Evolutionary conservation across 257 asterid species (phyloP), one percentile per base, ranked within the genome.

Genomic region (Solanum ossicruentum): DNA sequence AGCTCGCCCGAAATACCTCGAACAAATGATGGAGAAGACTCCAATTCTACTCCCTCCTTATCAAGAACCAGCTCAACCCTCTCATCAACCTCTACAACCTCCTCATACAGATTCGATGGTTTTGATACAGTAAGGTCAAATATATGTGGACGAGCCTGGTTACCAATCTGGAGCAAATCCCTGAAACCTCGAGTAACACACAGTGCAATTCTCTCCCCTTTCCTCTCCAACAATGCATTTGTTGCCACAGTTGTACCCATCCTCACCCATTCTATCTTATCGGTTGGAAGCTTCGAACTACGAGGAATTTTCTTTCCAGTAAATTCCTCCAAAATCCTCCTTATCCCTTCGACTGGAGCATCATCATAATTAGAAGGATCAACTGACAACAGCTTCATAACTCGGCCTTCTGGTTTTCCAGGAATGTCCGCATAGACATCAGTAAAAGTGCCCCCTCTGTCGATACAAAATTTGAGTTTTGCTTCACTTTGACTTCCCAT

Each of bases 161-260:
- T 95, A 73, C 99, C 99, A 63, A 95, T 93, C 87, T 93, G 98
- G 87, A 95, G 97, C 84, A 96, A 86, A 89, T 96, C 99, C 88
- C 86, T 90, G 90, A 96, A 96, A 80, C 98, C 97, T 36, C 79
- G 88, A 51, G 98, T 96, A 81, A 95, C 99, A 88, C 97, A 95
- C 0, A 96, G 92, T 28, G 98, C 99, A 85, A 96, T 96, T 84
- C 91, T 92, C 87, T 96, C 98, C 61, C 99, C 99, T 89, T 93
- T 95, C 83, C 99, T 90, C 89, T 96, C 99, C 83, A 96, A 84
- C 72, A 96, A 90, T 26, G 99, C 98, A 84, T 96, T 95, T 43
- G 99, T 96, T 52, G 98, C 99, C 84, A 96, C 99, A 5, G 99
- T 96, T 49, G 99, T 96, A 83, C 99, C 98, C 99, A 96, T 96